A percentile compares a stretch with the other conserved stretches of the same genome.
Conservation (phyloP, 106 monocot species). For the Iris macrosiphon region DNA sequence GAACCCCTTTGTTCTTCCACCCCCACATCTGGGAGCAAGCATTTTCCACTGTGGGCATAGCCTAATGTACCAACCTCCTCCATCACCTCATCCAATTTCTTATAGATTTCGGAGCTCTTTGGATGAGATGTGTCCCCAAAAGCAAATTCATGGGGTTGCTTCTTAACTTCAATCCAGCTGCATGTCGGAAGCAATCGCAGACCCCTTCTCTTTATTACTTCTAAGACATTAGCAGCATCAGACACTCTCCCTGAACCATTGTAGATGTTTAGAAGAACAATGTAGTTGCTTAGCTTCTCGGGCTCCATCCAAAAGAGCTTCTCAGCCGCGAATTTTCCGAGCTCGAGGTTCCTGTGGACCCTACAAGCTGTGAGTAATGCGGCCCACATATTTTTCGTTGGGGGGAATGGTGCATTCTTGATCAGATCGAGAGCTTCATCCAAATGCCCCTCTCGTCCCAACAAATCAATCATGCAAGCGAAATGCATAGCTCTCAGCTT, state of each 20-base stretch:
- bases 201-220: slow-evolving; percentile 48
- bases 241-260: slow-evolving; percentile 33
- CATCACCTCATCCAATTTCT: slow-evolving; percentile 56
- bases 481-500: slow-evolving; percentile 82
- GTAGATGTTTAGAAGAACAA: slow-evolving; percentile 76
- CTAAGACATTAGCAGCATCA: slow-evolving; percentile 55
- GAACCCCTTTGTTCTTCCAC: slow-evolving; percentile 34
- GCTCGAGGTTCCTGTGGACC: slow-evolving; percentile 67
- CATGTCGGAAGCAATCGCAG: slow-evolving; percentile 47
- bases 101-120: slow-evolving; percentile 46
- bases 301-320: slow-evolving; percentile 76
- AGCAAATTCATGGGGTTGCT: slow-evolving; percentile 46
- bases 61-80: slow-evolving; percentile 42
- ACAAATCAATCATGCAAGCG: slow-evolving; percentile 82
- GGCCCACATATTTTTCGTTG: slow-evolving; percentile 88
- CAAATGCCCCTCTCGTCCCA: slow-evolving; percentile 73
- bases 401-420: slow-evolving; percentile 54
- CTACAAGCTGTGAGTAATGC: slow-evolving; percentile 90
- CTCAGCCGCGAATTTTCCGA: slow-evolving; percentile 74
- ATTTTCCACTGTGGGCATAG: slow-evolving; percentile 33
- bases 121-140: slow-evolving; percentile 76
- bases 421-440: slow-evolving; percentile 71
- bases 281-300: slow-evolving; percentile 70
- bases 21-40: slow-evolving; percentile 56
- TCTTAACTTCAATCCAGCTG: slow-evolving; percentile 90